Evolutionary conservation across 257 asterid genomes (phyloP), one percentile per base, ranked within the genome.

Genomic region (Voacanga thouarsii): DNA sequence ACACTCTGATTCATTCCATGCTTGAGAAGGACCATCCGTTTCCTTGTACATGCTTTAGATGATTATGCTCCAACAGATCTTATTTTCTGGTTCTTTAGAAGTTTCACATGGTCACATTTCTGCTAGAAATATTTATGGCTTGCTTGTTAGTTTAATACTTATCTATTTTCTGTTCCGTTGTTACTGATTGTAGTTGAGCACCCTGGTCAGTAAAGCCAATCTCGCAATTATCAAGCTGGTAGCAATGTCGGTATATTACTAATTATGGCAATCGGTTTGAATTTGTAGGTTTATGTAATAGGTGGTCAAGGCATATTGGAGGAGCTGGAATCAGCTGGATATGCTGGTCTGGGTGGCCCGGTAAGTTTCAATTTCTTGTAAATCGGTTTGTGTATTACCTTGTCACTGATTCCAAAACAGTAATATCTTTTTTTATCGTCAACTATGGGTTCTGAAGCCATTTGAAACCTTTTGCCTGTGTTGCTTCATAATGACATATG

Each of bases 261-360:
- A 19, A 56, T 18, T 66, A 12, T 44, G 51, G 59, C 23, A 56
- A 47, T 57, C 50, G 8, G 8, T 55, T 71, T 53, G 18, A 21
- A 33, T 77, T 80, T 78, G 75, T 89, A 95, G 99, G 97, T 95
- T 74, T 95, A 95, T 81, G 99, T 91, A 44, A 88, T 95, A 80
- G 99, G 99, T 18, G 98, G 86, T 82, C 96, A 91, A 80, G 99
- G 99, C 86, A 93, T 95, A 80, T 39, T 84, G 83, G 97, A 93
- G 80, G 98, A 95, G 84, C 81, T 93, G 82, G 83, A 83, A 82
- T 95, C 80, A 28, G 98, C 96, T 77, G 99, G 99, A 77, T 95
- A 83, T 79, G 83, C 90, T 56, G 82, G 85, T 79, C 89, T 93
- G 33, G 99, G 99, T 73, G 99, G 99, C 77, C 91, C 99, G 51